A percentile compares a stretch with the other conserved stretches of the same genome.
phyloP scores from a whole-genome alignment of 1,284 basidiomycete genomes.

The Ceratobasidium sp. region DNA sequence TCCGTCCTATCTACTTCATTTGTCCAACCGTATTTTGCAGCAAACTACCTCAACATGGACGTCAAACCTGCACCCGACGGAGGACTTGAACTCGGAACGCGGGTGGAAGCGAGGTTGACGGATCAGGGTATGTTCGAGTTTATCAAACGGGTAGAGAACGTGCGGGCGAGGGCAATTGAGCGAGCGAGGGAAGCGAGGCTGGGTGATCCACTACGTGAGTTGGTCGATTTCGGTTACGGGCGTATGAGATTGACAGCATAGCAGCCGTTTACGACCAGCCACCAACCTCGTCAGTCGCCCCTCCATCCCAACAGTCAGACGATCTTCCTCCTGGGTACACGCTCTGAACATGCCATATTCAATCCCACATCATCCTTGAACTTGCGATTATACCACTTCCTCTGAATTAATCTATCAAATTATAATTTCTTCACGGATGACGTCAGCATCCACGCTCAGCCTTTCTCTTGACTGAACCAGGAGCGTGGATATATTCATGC shows the following conservation, averaged over 20 bases:
- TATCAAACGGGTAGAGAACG: conserved; percentile 77
- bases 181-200: conserved; percentile 75
- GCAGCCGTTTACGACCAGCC: conserved; percentile 15
- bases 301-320: conserved; percentile 1
- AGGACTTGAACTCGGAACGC: conserved; percentile 73
- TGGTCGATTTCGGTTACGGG: not conserved
- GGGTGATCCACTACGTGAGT: conserved; percentile 76
- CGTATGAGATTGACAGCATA: not conserved
- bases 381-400: not conserved
- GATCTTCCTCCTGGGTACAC: conserved; percentile 23
- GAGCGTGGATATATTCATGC: too few species aligned
- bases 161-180: conserved; percentile 78
- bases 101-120: conserved; percentile 74
- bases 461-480: too few species aligned
- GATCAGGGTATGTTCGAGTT: conserved; percentile 80
- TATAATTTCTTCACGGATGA: too few species aligned
- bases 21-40: conserved; percentile 78
- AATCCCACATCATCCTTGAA: not conserved
- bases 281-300: not conserved
- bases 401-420: not conserved
- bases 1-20: conserved; percentile 77
- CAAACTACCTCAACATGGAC: conserved; percentile 76
- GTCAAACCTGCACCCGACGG: conserved; percentile 76
- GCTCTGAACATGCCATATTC: not conserved
- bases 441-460: too few species aligned